phyloP scores from a whole-genome alignment of 208 protist species.

The Strigomonas culicis region DNA sequence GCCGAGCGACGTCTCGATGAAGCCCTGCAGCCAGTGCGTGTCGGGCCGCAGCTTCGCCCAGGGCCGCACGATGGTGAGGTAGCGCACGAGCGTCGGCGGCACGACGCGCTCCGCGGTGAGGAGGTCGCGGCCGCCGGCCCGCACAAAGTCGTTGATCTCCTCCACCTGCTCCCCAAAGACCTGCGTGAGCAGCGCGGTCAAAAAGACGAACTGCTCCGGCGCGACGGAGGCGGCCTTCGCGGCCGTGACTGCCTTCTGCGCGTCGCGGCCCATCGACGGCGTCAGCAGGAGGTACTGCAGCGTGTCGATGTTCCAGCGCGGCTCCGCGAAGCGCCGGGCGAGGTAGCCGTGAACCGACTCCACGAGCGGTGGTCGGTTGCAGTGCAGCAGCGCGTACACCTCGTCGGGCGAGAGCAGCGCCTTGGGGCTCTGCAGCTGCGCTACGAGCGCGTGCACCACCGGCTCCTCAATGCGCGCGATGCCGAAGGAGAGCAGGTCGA shows the following conservation, averaged over 20 bases:
- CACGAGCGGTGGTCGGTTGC: slow-evolving; percentile 31
- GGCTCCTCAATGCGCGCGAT: slow-evolving; percentile 19
- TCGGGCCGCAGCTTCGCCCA: slow-evolving; percentile 29
- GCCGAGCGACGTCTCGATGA: slow-evolving; percentile 23
- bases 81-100: slow-evolving; percentile 36
- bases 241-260: slow-evolving; percentile 52
- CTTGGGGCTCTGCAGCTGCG: slow-evolving; percentile 29
- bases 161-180: slow-evolving; percentile 49
- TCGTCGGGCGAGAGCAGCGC: slow-evolving; percentile 71
- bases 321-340: slow-evolving; percentile 44
- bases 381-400: slow-evolving; percentile 43
- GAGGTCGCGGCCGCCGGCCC: slow-evolving; percentile 47
- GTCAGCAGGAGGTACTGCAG: slow-evolving; percentile 61
- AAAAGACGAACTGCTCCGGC: slow-evolving; percentile 66
- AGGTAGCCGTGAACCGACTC: slow-evolving; percentile 47
- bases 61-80: slow-evolving; percentile 49
- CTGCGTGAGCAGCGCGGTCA: slow-evolving; percentile 54
- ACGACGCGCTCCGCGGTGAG: slow-evolving; percentile 20
- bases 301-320: slow-evolving; percentile 66
- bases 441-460: slow-evolving; percentile 36
- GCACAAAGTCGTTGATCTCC: slow-evolving; percentile 44
- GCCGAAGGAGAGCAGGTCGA: slow-evolving; percentile 58
- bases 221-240: slow-evolving; percentile 53
- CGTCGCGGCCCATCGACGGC: slow-evolving; percentile 19
- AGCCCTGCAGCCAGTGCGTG: slow-evolving; percentile 51